These are phyloP conservation scores for Zygnema cylindricum DNA, from an alignment of 139 green algal genomes.

Conservation along the genomic window DNA sequence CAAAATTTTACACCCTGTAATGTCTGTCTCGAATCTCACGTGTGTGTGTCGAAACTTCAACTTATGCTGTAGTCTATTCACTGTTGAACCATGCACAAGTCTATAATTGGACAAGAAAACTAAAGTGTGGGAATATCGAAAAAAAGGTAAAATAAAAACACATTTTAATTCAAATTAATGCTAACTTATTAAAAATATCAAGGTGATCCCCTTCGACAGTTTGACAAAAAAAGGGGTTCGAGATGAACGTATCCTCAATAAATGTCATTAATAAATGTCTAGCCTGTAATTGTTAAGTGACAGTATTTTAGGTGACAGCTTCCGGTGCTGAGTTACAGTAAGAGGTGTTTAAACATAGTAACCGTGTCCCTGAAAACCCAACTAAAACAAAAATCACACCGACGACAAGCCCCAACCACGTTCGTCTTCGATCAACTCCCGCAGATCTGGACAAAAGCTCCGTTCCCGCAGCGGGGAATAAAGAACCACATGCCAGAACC, in stretches of 20 bases:
- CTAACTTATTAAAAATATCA: too few relatives aligned
- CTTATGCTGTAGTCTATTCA: too few relatives aligned
- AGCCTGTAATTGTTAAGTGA: not conserved
- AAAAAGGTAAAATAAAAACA: too few relatives aligned
- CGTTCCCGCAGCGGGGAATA: slow-evolving; percentile 10
- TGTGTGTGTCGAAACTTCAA: too few relatives aligned
- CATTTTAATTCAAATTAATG: too few relatives aligned
- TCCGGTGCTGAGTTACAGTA: slow-evolving; percentile 44
- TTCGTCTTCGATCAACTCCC: not conserved
- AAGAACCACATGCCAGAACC: slow-evolving; percentile 27
- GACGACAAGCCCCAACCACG: slow-evolving; percentile 2
- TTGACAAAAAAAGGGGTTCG: too few relatives aligned
- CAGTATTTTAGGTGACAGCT: slow-evolving; percentile 44
- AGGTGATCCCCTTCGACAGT: too few relatives aligned
- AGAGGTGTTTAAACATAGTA: slow-evolving; percentile 27
- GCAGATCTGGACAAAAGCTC: slow-evolving; percentile 21
- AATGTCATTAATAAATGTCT: slow-evolving; percentile 9
- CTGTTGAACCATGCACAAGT: too few relatives aligned
- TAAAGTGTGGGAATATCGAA: too few relatives aligned
- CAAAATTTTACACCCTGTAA: too few relatives aligned
- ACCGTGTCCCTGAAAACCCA: not conserved
- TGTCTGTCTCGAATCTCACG: too few relatives aligned
- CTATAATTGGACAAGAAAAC: too few relatives aligned
- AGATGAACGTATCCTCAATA: not conserved
- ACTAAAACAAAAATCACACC: slow-evolving; percentile 22